Evolutionary conservation across 2,329 filamentous ascomycete genomes (phyloP).

Genomic region (Cladosporium sphaerospermum): DNA sequence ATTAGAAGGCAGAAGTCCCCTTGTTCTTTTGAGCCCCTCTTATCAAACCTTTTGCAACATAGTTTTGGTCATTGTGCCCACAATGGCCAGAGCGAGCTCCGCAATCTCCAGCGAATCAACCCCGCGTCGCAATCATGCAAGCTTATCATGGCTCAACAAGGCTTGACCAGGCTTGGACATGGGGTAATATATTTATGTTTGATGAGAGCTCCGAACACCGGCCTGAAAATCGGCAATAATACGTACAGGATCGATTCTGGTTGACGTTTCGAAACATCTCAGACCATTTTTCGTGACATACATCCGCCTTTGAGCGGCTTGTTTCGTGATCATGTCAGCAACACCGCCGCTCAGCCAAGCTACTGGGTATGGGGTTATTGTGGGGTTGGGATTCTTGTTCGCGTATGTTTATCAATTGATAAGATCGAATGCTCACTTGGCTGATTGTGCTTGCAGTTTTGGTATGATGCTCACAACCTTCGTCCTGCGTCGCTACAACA

Average conservation of each 20-base stretch:
- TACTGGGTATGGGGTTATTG: constrained; percentile 71
- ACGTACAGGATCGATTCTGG: no score
- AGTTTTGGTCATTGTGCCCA: no score
- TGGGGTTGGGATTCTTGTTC: constrained; percentile 68
- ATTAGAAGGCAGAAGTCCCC: background rate
- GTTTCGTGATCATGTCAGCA: constrained; percentile 13
- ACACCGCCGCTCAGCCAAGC: constrained; percentile 46
- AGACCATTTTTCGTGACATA: no score
- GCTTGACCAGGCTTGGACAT: constrained; percentile 4
- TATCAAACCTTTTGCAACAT: no score
- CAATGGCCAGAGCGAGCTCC: background rate
- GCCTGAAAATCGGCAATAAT: no score
- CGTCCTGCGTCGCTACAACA: constrained; percentile 61
- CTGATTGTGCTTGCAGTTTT: constrained; percentile 30
- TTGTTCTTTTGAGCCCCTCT: no score
- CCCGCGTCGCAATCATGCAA: background rate
- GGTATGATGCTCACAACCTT: constrained; percentile 71
- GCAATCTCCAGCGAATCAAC: constrained; percentile 8
- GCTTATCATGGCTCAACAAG: constrained; percentile 7
- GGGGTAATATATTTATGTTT: background rate
- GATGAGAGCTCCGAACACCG: no score
- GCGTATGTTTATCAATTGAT: constrained; percentile 38
- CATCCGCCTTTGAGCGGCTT: no score
- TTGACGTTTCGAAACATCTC: no score
- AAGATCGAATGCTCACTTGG: no score